phyloP scores from a whole-genome alignment of 176 grass and related monocot species.

The Dactylis glomerata region DNA sequence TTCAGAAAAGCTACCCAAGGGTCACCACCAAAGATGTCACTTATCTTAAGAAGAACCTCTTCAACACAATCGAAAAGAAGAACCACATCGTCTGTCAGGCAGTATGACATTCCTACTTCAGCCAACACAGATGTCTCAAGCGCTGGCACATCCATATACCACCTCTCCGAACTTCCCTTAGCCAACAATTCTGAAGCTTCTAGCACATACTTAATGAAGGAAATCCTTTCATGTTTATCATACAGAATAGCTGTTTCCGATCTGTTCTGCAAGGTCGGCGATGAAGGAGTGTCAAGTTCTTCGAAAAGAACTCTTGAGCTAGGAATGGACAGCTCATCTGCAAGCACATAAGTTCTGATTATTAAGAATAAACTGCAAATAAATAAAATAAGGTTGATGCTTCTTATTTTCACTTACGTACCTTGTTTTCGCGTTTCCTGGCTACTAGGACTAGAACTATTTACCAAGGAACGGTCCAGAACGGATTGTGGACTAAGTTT shows the following conservation, averaged over 20 bases:
- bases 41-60: conserved; percentile 53
- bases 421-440: conserved; percentile 45
- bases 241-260: conserved; percentile 30
- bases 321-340: conserved; percentile 63
- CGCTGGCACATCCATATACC: conserved; percentile 43
- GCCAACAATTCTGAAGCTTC: conserved; percentile 52
- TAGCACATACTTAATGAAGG: conserved; percentile 56
- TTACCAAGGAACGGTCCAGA: conserved; percentile 42
- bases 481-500: conserved; percentile 54
- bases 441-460: conserved; percentile 32
- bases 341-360: conserved; percentile 20
- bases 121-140: conserved; percentile 75
- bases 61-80: conserved; percentile 73
- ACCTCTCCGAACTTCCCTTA: conserved; percentile 38
- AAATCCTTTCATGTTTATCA: conserved; percentile 41
- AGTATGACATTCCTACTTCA: conserved; percentile 64
- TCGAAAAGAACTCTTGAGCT: conserved; percentile 48
- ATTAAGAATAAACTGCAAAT: conserved; percentile 13
- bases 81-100: conserved; percentile 63
- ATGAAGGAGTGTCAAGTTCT: conserved; percentile 38
- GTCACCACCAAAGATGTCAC: conserved; percentile 28
- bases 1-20: conserved; percentile 57
- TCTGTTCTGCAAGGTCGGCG: conserved; percentile 18
- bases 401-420: conserved; percentile 34
- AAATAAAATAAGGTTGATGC: background rate